Conservation (phyloP, 805 yeast species). For the Yarrowia yakushimensis region DNA sequence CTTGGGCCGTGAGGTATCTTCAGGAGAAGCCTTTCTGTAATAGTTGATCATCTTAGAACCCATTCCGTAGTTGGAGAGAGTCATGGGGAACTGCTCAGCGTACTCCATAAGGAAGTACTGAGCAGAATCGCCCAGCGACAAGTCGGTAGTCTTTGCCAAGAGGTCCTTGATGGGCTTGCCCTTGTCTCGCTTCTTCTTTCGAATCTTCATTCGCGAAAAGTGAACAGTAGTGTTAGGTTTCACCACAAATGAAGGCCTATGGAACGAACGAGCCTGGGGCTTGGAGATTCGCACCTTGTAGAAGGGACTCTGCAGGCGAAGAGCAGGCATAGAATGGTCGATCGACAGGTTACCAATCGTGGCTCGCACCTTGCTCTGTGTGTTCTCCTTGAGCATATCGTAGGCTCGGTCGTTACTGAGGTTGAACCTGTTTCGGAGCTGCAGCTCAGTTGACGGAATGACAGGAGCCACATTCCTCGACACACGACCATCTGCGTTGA, state of each 20-base stretch:
- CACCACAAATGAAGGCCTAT: conserved; percentile 69
- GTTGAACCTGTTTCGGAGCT: conserved; percentile 61
- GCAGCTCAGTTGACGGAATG: conserved; percentile 41
- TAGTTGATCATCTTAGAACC: conserved; percentile 90
- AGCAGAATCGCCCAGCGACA: conserved; percentile 81
- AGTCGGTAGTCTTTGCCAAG: conserved; percentile 65
- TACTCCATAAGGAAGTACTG: conserved; percentile 78
- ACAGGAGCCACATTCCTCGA: neutral
- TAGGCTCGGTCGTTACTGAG: conserved; percentile 87
- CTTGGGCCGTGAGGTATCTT: conserved; percentile 83
- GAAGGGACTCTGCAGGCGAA: conserved; percentile 82
- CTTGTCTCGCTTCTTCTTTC: conserved; percentile 86
- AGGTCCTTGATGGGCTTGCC: conserved; percentile 77
- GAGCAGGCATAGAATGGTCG: conserved; percentile 88
- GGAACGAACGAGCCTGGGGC: conserved; percentile 70
- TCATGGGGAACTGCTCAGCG: conserved; percentile 81
- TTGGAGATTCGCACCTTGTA: conserved; percentile 74
- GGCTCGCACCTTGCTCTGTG: conserved; percentile 86
- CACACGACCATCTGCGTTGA: conserved; percentile 42
- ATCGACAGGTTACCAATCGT: conserved; percentile 86
- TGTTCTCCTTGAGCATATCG: conserved; percentile 75
- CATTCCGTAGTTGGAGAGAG: conserved; percentile 90
- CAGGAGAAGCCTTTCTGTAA: conserved; percentile 76
- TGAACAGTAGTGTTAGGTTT: conserved; percentile 74
- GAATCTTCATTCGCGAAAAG: conserved; percentile 66